Evolutionary conservation across 2,329 filamentous ascomycete species (phyloP).

Genomic region (Stagonosporopsis tanaceti): DNA sequence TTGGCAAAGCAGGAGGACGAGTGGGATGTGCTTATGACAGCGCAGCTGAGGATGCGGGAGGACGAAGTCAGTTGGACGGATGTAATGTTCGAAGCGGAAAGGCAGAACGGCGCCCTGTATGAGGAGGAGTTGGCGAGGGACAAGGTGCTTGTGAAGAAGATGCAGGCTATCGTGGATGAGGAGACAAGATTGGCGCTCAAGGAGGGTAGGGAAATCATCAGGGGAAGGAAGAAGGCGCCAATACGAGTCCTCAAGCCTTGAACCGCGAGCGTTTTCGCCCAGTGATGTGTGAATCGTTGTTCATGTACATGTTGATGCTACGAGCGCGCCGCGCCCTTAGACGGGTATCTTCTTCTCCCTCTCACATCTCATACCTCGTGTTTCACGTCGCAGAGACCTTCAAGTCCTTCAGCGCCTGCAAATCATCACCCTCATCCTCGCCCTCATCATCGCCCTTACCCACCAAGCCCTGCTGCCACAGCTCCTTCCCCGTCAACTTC

Average conservation of each 20-base stretch:
- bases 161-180: constrained; percentile 58
- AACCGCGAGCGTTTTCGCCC: background rate
- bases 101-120: constrained; percentile 25
- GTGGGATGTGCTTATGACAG: constrained; percentile 56
- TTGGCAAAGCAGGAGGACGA: constrained; percentile 56
- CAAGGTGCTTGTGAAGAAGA: constrained; percentile 47
- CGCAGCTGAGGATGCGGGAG: constrained; percentile 17
- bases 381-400: constrained; percentile 55
- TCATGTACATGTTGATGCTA: background rate
- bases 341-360: background rate
- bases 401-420: constrained; percentile 52
- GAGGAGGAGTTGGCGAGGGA: constrained; percentile 39
- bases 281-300: background rate
- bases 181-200: constrained; percentile 56
- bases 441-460: constrained; percentile 71
- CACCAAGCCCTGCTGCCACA: constrained; percentile 59
- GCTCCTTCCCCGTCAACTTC: constrained; percentile 71
- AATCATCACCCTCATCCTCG: constrained; percentile 65
- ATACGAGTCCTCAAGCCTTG: constrained; percentile 32
- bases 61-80: constrained; percentile 42
- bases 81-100: constrained; percentile 31
- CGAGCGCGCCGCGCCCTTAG: background rate
- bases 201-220: constrained; percentile 46
- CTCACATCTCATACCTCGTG: constrained; percentile 22
- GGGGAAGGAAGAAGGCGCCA: constrained; percentile 37